phyloP scores from a whole-genome alignment of 2,329 filamentous ascomycete species.

The Venturia pyrina region DNA sequence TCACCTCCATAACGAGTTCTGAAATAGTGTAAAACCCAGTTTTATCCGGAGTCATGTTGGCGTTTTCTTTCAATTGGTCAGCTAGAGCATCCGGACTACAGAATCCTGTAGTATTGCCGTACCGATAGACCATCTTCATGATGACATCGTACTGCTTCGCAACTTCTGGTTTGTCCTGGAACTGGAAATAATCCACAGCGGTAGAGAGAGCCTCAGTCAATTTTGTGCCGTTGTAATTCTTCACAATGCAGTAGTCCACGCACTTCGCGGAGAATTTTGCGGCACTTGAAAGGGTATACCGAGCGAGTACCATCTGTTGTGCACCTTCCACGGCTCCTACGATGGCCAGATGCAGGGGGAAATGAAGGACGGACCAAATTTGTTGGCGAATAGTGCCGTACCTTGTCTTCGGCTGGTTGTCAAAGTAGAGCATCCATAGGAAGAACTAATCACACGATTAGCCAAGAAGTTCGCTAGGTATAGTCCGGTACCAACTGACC shows the following conservation, averaged over 20 bases:
- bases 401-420: conserved; percentile 22
- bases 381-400: conserved; percentile 26
- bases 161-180: background rate
- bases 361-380: conserved; percentile 23
- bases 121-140: background rate
- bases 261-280: background rate
- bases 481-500: background rate
- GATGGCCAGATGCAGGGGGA: conserved; percentile 22
- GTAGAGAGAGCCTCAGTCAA: background rate
- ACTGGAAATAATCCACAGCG: background rate
- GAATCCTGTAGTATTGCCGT: background rate
- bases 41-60: background rate
- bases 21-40: background rate
- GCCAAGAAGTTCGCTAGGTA: background rate
- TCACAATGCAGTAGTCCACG: background rate
- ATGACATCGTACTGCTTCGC: background rate
- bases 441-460: conserved; percentile 15
- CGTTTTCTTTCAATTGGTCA: background rate
- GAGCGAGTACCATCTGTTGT: background rate
- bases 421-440: conserved; percentile 27
- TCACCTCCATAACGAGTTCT: background rate
- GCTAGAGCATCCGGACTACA: background rate
- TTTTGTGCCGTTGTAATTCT: background rate
- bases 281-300: background rate
- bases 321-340: conserved; percentile 22